Evolutionary conservation across 306 rosid species (phyloP), one percentile per base, ranked within the genome.

Genomic region (Citrullus amarus): DNA sequence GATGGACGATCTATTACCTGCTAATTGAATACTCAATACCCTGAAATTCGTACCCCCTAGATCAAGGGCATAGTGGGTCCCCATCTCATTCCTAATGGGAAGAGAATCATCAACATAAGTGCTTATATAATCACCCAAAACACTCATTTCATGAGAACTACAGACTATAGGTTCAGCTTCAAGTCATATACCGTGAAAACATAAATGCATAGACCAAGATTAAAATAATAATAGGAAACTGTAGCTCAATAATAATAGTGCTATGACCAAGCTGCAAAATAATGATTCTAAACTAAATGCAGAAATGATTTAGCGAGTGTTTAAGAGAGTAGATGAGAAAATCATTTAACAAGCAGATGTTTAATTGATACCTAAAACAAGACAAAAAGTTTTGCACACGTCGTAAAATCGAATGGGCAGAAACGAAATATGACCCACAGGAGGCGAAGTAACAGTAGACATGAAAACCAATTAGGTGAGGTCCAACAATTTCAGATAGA

Each of bases 21-120:
- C 86, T 78, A 89, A 88, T 78, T 86, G 89, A 83, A 91, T 88
- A 59, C 97, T 89, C 82, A 87, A 83, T 80, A 90, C 98, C 91
- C 97, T 82, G 85, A 89, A 91, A 89, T 91, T 87, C 41, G 98
- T 88, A 66, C 92, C 93, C 60, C 96, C 97, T 74, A 93, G 91
- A 89, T 93, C 90, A 79, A 93, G 89, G 11, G 97, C 97, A 83
- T 91, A 91, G 80, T 86, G 89, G 77, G 91, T 89, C 86, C 97
- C 98, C 67, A 70, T 89, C 81, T 93, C 97, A 8, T 85, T 87
- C 88, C 98, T 93, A 88, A 72, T 77, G 53, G 56, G 20, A 57
- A 76, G 46, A 38, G 48, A 20, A 59, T 76, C 16, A 56, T 58
- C 56, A 57, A 12, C 15, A 67, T 38, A 59, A 76, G 48, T 9